Evolutionary conservation across 1,284 basidiomycete genomes (phyloP).

Genomic region (Boletus smithii): DNA sequence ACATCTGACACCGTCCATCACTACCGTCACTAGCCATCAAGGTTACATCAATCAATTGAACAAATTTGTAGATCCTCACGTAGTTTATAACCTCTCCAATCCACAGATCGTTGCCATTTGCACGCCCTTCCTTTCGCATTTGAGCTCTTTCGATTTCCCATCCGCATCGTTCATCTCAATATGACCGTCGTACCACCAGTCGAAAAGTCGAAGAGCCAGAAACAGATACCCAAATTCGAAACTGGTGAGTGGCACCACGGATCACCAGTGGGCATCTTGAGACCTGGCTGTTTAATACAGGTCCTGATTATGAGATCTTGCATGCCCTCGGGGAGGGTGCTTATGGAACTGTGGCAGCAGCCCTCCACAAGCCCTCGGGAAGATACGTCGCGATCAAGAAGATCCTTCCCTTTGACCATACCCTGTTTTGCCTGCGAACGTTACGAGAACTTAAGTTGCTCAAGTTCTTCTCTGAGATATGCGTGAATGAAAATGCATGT

Average conservation of each 20-base stretch:
- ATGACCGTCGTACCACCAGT: constrained; percentile 13
- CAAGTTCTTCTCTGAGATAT: constrained; percentile 80
- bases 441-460: constrained; percentile 78
- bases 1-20: constrained; percentile 9
- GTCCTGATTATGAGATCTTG: constrained; percentile 71
- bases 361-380: constrained; percentile 60
- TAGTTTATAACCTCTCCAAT: constrained; percentile 5
- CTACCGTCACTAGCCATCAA: constrained; percentile 9
- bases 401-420: constrained; percentile 82
- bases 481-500: constrained; percentile 74
- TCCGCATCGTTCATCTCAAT: background rate
- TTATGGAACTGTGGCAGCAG: constrained; percentile 69
- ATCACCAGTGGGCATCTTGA: constrained; percentile 3
- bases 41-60: constrained; percentile 14
- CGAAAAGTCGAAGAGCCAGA: constrained; percentile 27
- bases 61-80: background rate
- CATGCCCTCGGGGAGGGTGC: constrained; percentile 77
- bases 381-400: constrained; percentile 79
- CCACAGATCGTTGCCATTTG: background rate
- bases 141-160: background rate
- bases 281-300: constrained; percentile 35
- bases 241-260: constrained; percentile 43
- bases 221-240: constrained; percentile 63
- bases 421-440: constrained; percentile 75
- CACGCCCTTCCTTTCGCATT: background rate